phyloP scores from a whole-genome alignment of 1,284 basidiomycete genomes.

The Puccinia hordei region DNA sequence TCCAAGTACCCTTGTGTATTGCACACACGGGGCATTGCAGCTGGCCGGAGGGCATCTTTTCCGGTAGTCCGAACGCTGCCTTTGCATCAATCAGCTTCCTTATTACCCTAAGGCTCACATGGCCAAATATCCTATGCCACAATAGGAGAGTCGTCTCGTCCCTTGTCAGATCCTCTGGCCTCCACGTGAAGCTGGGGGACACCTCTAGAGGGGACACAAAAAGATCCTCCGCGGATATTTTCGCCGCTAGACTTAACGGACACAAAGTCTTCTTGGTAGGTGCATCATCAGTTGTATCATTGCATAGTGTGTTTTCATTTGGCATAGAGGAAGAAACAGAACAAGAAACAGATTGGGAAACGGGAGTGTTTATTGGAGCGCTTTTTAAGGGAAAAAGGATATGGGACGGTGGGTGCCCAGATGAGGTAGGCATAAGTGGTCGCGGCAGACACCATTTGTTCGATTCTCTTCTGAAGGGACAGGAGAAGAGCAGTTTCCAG shows the following conservation, averaged over 20 bases:
- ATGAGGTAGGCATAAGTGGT: not conserved
- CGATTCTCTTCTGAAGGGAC: not conserved
- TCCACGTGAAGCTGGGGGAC: not conserved
- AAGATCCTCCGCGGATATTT: too few species aligned
- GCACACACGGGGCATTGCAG: not conserved
- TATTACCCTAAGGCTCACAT: not conserved
- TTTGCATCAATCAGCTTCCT: not conserved
- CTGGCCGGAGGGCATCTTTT: not conserved
- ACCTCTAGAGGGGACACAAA: not conserved
- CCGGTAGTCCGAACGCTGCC: not conserved
- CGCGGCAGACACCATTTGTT: not conserved
- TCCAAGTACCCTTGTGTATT: not conserved
- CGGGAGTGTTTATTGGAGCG: not conserved
- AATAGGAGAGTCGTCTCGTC: too few species aligned
- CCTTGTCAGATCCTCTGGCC: not conserved
- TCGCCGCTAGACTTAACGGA: too few species aligned
- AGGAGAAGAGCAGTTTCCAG: not conserved
- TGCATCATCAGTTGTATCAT: not conserved
- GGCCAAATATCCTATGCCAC: not conserved
- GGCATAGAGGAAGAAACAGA: not conserved
- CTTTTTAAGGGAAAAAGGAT: not conserved
- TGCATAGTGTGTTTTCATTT: not conserved
- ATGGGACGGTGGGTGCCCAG: not conserved
- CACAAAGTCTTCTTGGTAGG: too few species aligned
- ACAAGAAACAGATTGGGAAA: not conserved